Evolutionary conservation across 331 rosid species (phyloP).

Genomic region (Ulmus americana): DNA sequence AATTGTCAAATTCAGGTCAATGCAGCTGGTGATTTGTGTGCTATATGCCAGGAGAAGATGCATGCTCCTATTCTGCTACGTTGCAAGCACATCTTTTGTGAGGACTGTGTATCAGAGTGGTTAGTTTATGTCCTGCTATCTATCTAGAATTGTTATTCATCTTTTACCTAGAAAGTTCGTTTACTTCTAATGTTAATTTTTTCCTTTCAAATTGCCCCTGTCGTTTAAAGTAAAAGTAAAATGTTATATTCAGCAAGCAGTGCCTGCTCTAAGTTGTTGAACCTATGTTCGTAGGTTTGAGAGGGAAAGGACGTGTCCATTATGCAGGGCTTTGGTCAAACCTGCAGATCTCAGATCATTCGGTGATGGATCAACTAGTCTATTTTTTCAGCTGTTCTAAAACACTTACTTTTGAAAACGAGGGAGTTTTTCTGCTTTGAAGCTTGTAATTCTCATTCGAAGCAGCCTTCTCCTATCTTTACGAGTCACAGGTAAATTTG

Average conservation of each 20-base stretch:
- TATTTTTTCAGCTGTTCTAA: conserved; percentile 85
- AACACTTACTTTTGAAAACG: conserved; percentile 25
- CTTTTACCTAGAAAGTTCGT: too few relatives aligned
- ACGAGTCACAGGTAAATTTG: conserved; percentile 39
- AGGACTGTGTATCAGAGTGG: conserved; percentile 99
- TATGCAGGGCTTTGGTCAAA: conserved; percentile 97
- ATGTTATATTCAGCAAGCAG: too few relatives aligned
- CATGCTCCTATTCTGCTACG: conserved; percentile 83
- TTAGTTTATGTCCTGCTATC: conserved; percentile 31
- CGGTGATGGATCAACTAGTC: conserved; percentile 91
- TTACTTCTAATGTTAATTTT: too few relatives aligned
- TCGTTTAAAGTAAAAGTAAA: too few relatives aligned
- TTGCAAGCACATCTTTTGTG: conserved; percentile 95
- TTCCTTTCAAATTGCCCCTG: too few relatives aligned
- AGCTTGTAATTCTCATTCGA: conserved; percentile 24
- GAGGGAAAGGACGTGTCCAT: conserved; percentile 93
- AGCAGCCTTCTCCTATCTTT: conserved; percentile 43
- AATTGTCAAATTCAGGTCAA: conserved; percentile 57
- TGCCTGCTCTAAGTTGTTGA: background rate
- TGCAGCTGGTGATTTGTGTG: conserved; percentile 91
- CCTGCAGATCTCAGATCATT: conserved; percentile 90
- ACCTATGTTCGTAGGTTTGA: conserved; percentile 60
- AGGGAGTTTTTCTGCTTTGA: conserved; percentile 50
- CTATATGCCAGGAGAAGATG: conserved; percentile 99
- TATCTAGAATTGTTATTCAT: conserved; percentile 7